Evolutionary conservation across 495 filamentous ascomycete genomes (phyloP).

Genomic region (Neurospora sp.): DNA sequence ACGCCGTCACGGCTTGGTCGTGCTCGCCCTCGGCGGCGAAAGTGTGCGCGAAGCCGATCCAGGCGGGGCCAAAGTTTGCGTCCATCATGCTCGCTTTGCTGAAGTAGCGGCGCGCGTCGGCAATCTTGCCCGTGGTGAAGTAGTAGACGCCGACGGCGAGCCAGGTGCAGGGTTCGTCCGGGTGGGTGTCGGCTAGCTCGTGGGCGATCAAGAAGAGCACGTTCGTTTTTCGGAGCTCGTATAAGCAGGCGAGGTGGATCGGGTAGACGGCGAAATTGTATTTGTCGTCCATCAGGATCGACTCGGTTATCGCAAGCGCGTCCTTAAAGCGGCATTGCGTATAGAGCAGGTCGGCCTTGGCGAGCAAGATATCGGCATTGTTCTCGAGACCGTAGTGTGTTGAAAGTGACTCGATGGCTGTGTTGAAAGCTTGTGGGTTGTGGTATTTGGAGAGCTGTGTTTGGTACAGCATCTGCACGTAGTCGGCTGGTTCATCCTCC

Average conservation of each 20-base stretch:
- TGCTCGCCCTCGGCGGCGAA: conserved; percentile 99
- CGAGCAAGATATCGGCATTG: conserved; percentile 87
- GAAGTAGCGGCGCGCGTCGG: conserved; percentile 90
- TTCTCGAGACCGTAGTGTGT: conserved; percentile 82
- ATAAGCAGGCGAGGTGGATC: conserved; percentile 82
- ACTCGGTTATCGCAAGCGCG: conserved; percentile 71
- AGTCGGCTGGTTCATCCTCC: conserved; percentile 77
- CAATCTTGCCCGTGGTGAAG: conserved; percentile 74
- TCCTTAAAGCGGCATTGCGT: conserved; percentile 90
- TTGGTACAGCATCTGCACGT: conserved; percentile 94
- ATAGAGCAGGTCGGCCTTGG: conserved; percentile 85
- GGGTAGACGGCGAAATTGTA: conserved; percentile 88
- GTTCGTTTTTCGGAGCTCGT: conserved; percentile 79
- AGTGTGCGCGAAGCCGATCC: conserved; percentile 98
- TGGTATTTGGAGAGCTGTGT: conserved; percentile 95
- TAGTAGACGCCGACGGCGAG: conserved; percentile 95
- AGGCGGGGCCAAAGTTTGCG: conserved; percentile 92
- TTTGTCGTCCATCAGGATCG: conserved; percentile 67
- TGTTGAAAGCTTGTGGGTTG: conserved; percentile 68
- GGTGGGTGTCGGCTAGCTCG: conserved; percentile 84
- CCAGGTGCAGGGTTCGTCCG: conserved; percentile 83
- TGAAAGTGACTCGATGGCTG: conserved; percentile 81
- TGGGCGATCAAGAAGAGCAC: conserved; percentile 89
- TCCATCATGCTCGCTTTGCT: conserved; percentile 96
- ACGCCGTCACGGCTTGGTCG: conserved; percentile 96